Base-by-base conservation (phyloP, 257 asterid species). In the Primulina tabacum region DNA sequence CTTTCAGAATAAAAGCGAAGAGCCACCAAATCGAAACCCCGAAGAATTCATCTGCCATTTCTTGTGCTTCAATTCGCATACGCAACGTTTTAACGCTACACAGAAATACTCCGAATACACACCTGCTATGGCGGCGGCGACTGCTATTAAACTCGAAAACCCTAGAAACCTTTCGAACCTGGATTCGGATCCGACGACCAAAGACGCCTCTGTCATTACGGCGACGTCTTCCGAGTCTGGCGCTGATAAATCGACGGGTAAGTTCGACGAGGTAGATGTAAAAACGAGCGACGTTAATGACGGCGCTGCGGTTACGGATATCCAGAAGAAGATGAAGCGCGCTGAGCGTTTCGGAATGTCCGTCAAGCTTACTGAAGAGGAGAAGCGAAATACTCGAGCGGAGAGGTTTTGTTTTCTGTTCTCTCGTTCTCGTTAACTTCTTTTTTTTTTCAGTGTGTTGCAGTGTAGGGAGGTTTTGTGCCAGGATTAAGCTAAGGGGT, bases 291-390 rank as follows among this genome's bases (percentile, higher is more conserved):
- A 47, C 64, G 71, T 37, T 21, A 85, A 77, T 5, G 84, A 56
- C 64, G 82, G 71, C 50, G 84, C 65, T 53, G 76, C 76, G n/a
- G 89, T 47, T 14, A 78, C 88, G 24, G 91, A 80, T 79, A 73
- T 84, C 32, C 84, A 89, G 83, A 93, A 93, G 88, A 93, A 90
- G 88, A 86, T 87, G 81, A 87, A 86, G 75, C 89, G 97, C 6
- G 96, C 96, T 7, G 97, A 94, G 86, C 86, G 99, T 32, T 94
- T 94, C 32, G 96, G 97, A 7, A 60, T 83, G 84, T 76, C 96
- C n/a, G 92, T 90, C 3, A 81, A 87, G 34, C 82, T 93, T 5
- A 86, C 97, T 8, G 97, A 93, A 76, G 75, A 82, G 66, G 97
- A 92, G 76, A 92, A 92, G 79, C 89, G 95, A 63, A 82, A 82